Evolutionary conservation across 176 grass and related monocot species (phyloP).

Genomic region (Secale cereale): DNA sequence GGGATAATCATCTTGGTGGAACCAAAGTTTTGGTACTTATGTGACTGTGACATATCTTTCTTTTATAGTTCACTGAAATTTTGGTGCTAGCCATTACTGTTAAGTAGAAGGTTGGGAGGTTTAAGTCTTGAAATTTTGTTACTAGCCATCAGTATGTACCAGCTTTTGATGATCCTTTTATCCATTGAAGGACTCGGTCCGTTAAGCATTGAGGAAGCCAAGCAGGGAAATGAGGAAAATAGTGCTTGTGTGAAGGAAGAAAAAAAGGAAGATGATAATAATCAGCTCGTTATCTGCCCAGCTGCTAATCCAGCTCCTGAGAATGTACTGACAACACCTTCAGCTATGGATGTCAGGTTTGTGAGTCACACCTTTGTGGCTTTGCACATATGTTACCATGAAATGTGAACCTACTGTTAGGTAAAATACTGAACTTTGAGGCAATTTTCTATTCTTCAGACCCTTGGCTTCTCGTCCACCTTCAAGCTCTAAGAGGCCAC

Average conservation of each 20-base stretch:
- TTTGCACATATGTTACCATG: constrained; percentile 18
- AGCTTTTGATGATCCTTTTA: constrained; percentile 12
- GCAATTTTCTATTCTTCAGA: constrained; percentile 27
- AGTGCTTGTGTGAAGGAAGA: constrained; percentile 50
- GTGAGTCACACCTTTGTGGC: constrained; percentile 12
- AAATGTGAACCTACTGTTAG: constrained; percentile 11
- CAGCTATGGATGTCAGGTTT: constrained; percentile 54
- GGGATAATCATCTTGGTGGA: neutral
- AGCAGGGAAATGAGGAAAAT: constrained; percentile 45
- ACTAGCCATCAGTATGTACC: neutral
- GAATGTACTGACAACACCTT: constrained; percentile 58
- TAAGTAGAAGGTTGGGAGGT: neutral
- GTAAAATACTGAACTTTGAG: constrained; percentile 17
- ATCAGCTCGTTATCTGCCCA: constrained; percentile 42
- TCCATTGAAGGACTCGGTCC: constrained; percentile 35
- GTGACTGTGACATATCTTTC: constrained; percentile 15
- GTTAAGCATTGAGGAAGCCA: constrained; percentile 50
- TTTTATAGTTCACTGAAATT: neutral
- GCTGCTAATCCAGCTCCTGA: constrained; percentile 39
- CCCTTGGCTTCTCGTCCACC: constrained; percentile 27
- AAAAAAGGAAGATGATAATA: constrained; percentile 42
- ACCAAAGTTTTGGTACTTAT: constrained; percentile 14
- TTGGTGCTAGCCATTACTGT: neutral
- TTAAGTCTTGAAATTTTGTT: neutral
- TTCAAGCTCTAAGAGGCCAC: constrained; percentile 42